Evolutionary conservation across 768 basidiomycete species (phyloP), one percentile per base, ranked within the genome.

Genomic region (Tricholoma hemisulphureum): DNA sequence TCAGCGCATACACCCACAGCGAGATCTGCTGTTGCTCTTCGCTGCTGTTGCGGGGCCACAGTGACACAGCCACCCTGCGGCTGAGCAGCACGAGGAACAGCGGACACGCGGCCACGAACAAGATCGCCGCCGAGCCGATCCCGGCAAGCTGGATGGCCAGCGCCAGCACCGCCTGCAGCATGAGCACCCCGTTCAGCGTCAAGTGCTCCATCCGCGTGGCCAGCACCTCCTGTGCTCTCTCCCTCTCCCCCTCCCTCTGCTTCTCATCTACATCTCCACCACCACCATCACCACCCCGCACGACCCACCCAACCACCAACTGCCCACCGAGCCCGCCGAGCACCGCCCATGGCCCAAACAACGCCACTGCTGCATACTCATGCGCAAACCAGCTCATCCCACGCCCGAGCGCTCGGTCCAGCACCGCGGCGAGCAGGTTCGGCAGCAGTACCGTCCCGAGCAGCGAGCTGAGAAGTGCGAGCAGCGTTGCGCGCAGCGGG

Each of bases 331-430:
- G 73, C 83, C 29, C 61, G 88, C 93, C 93, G 13, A 89, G 73
- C 13, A 93, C 65, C 0, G 86, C 84, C 2, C 91, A 80, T 13
- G 92, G 90, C 2, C 80, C 89, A 65, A 92, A 98, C 20, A 97
- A 71, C 20, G 80, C 66, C 8, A 95, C 61, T 1, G 82, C 79
- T 10, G 83, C 79, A 62, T 86, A 80, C 59, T 91, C 91, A 39
- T 78, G 81, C 14, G 82, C 77, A 71, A 92, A 97, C 95, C 95
- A 98, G 64, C 89, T 90, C 83, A 96, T 83, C 0, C 83, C 80
- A 70, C 83, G 88, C 7, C 82, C 79, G 20, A 93, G 68, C 0
- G 84, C 80, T 4, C 69, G 67, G 24, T 73, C 69, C 85, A 96
- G 88, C 11, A 91, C 57, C 2, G 84, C 66, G 0, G 95, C 96